Evolutionary conservation across 2,329 filamentous ascomycete genomes (phyloP), one percentile per base, ranked within the genome.

Genomic region (Pestalotiopsis sp.): DNA sequence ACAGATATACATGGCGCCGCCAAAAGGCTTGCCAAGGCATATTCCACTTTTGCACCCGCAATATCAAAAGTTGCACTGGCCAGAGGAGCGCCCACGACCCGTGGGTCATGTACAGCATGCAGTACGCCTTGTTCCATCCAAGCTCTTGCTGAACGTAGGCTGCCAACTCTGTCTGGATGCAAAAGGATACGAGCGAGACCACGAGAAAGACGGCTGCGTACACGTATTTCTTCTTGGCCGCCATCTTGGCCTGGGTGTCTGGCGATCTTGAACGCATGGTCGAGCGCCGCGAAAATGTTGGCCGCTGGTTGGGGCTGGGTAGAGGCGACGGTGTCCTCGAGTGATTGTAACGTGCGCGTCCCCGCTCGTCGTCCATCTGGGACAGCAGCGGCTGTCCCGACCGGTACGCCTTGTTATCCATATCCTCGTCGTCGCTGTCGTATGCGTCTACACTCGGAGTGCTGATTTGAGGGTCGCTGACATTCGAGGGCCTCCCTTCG

Each of bases 31-130:
- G 79, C 93, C 94, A 98, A 0, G 94, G 91, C 75, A 92, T 84
- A 70, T 91, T 87, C 75, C 90, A 89, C 79, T 94, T 93, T 78
- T 94, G 92, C 14, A 96, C 71, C 67, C 95, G 91, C 70, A 98
- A 84, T 64, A 97, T 86, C 26, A 92, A 79, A 44, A 99, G 87
- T 80, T 97, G 94, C 11, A 88, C 82, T 0, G 94, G 95, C 93
- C 94, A 99, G 26, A 99, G 86, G 62, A 98, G 81, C 10, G 91
- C 80, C 96, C 96, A 99, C 1, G 94, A 97, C 66, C 95, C 92
- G 81, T 99, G 96, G 11, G 96, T 99, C 72, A 99, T 86, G 81
- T 97, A 98, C 85, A 99, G 89, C 96, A 99, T 99, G 84, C 94
- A 97, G 83, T 98, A 99, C n/a, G 96, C 93, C 83, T 99, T 99